Evolutionary conservation across 768 basidiomycete genomes (phyloP), one percentile per base, ranked within the genome.

Genomic region (Chalciporus piperatus): DNA sequence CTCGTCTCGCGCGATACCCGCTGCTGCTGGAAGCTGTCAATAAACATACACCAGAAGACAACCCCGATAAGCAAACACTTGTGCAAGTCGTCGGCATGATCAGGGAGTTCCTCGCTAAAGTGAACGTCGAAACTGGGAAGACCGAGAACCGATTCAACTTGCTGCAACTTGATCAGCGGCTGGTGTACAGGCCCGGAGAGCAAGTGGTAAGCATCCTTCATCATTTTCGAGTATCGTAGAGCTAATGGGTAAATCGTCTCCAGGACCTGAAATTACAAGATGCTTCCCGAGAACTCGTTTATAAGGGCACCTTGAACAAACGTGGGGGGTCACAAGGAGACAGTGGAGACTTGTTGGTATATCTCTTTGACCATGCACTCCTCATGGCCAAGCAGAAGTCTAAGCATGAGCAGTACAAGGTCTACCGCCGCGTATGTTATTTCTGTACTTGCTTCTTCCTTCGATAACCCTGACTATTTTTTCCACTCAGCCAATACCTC

Each of bases 131-230:
- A 72, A 92, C 89, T 7, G 97, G 97, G 17, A 94, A 88, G 74
- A 84, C 92, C 38, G 97, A 98, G 74, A 98, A 98, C 65, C 77
- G 94, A 52, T 98, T 98, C 75, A 97, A 97, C 67, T 76, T 99
- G 48, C 74, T 92, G 47, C 96, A 99, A 70, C 77, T 99, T 33
- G 92, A 97, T 61, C 85, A 89, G 64, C 94, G 98, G 72, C 74
- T 99, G 37, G 74, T 88, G 33, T 98, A 94, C 72, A 82, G 88
- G 52, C 91, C 86, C 7, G 92, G 91, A 44, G 96, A 98, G 65
- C 79, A 87, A 69, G 90, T 95, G 68, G 92, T 94, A 56, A 64
- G 89, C 76, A 23, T 47, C 23, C 51, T 22, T 41, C 47, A 4
- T 48, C 16, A 35, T 35, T 33, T 27, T 41, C 35, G 1, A 39